Conservation (phyloP, 192 early-diverging fungal species). For the Geranomyces variabilis region DNA sequence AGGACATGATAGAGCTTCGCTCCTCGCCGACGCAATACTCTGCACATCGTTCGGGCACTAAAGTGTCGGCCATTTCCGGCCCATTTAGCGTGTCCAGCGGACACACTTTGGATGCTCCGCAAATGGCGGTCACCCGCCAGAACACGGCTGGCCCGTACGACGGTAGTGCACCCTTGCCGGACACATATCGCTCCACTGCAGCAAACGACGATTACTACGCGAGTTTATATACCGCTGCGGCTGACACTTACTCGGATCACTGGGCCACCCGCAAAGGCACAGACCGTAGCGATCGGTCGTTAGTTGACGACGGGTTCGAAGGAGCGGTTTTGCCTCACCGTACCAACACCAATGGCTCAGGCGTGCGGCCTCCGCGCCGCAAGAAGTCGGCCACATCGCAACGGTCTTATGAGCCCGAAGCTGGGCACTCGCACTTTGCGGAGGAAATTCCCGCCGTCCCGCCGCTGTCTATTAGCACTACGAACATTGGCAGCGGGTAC, state of each 20-base stretch:
- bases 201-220: neutral
- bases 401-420: neutral
- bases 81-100: neutral
- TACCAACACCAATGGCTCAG: neutral
- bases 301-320: conserved; percentile 2
- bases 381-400: no score
- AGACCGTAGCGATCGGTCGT: neutral
- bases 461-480: neutral
- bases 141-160: neutral
- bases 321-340: neutral
- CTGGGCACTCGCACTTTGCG: neutral
- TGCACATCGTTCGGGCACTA: neutral
- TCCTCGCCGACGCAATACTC: neutral
- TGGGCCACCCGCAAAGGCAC: neutral
- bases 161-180: neutral
- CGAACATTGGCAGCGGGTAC: no score
- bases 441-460: neutral
- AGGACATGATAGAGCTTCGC: conserved; percentile 2
- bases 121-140: neutral
- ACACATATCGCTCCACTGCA: neutral
- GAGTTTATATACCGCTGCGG: neutral
- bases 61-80: neutral
- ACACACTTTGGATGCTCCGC: neutral
- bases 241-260: neutral
- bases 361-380: neutral